These are phyloP conservation scores for Talaromyces pinophilus DNA, from an alignment of 2,329 filamentous ascomycete genomes.

Conservation along the genomic window DNA sequence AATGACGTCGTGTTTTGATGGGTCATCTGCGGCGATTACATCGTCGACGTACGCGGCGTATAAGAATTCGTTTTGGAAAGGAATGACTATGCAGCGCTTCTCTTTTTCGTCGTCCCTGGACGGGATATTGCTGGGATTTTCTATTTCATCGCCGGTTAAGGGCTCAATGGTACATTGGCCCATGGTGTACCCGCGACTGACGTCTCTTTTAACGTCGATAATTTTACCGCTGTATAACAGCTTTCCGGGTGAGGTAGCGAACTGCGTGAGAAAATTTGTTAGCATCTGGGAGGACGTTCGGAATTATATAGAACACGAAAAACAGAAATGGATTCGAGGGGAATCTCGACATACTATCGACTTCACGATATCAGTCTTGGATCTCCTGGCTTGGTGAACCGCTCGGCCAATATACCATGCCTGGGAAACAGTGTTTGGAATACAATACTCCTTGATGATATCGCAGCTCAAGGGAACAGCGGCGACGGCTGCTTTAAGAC, in stretches of 20 bases:
- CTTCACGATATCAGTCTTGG: slow-evolving; percentile 40
- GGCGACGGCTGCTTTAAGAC: slow-evolving; percentile 29
- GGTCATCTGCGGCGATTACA: slow-evolving; percentile 9
- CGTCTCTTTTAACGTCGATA: slow-evolving; percentile 44
- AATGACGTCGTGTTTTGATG: slow-evolving; percentile 28
- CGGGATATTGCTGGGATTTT: slow-evolving; percentile 15
- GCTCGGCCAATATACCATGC: slow-evolving; percentile 36
- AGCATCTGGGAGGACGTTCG: neutral
- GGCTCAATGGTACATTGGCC: slow-evolving; percentile 35
- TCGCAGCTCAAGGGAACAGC: slow-evolving; percentile 29
- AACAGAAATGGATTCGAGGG: neutral
- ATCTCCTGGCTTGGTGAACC: slow-evolving; percentile 29
- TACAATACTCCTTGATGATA: slow-evolving; percentile 30
- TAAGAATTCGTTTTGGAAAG: slow-evolving; percentile 37
- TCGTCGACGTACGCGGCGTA: slow-evolving; percentile 29
- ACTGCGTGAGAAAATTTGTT: slow-evolving; percentile 25
- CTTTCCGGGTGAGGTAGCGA: slow-evolving; percentile 35
- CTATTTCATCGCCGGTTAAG: slow-evolving; percentile 29
- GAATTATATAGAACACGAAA: neutral
- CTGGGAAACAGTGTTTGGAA: slow-evolving; percentile 36
- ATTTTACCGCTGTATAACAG: slow-evolving; percentile 51
- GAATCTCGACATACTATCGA: slow-evolving; percentile 39
- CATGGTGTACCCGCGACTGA: slow-evolving; percentile 44
- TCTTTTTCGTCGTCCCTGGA: slow-evolving; percentile 11
- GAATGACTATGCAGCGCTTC: slow-evolving; percentile 25